Conservation (phyloP, 176 grass and related monocot species). For the Secale cereale region DNA sequence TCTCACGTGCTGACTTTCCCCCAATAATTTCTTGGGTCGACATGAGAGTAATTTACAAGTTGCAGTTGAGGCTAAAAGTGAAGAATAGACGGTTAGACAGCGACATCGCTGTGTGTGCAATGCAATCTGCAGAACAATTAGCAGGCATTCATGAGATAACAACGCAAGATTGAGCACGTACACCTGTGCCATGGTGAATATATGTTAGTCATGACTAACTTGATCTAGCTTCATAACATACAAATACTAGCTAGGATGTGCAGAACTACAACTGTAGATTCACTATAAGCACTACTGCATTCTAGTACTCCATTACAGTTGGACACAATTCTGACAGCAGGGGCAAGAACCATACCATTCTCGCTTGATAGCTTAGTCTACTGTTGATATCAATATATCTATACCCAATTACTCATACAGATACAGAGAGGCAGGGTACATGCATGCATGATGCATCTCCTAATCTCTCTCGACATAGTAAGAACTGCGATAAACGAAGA, state of each 20-base stretch:
- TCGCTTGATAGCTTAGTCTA: background rate
- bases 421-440: background rate
- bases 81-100: background rate
- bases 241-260: background rate
- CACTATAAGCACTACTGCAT: background rate
- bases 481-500: background rate
- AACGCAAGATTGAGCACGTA: background rate
- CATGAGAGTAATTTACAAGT: background rate
- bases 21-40: background rate
- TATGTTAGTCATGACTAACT: background rate
- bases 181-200: background rate
- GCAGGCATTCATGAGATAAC: background rate
- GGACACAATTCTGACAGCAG: background rate
- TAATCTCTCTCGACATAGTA: background rate
- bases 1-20: constrained; percentile 19
- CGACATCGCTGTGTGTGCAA: background rate
- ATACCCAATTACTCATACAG: background rate
- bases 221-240: background rate
- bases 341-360: background rate
- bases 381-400: background rate
- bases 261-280: background rate
- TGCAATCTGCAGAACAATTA: background rate
- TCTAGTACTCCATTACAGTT: background rate
- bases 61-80: background rate
- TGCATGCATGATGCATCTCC: background rate